Base-by-base conservation (phyloP, 2,329 filamentous ascomycete genomes). In the Geoglossum cookeanum region DNA sequence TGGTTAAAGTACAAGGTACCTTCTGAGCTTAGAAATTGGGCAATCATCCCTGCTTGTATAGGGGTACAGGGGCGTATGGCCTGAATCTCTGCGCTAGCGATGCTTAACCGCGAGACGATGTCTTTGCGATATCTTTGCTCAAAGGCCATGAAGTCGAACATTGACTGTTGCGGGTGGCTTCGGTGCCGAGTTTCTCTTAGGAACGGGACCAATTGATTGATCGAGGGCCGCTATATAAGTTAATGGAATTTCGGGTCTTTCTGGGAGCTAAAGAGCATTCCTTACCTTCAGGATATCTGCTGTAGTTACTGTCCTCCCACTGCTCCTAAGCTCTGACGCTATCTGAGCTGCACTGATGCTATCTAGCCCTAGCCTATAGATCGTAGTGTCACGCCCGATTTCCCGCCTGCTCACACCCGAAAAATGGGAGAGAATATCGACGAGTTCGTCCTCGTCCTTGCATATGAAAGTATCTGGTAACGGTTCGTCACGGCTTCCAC, bases 281-380 rank as follows among this genome's bases (percentile, higher is more conserved):
- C 62, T 59, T 64, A 70, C 74, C 63, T 85, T 81, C 57, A 96
- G 77, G 13, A 96, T 80, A 66, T 94, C 86, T 1, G 80, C 78
- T 0, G 85, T 81, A 1, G 80, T 79, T 0, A 89, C 68, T 1
- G 67, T 64, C 44, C 81, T 71, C 0, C 81, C 81, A 17, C 75
- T 64, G 44, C 74, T 77, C 17, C 84, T 79, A 15, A 96, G 72
- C 30, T 75, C 71, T 1, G 79, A 76, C 0, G 88, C 86, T 8
- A 95, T 74, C 64, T 95, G 89, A 15, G 80, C 75, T 0, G 88
- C 86, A 59, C 85, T 90, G 64, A 97, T 92, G 66, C 90, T 96
- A 68, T 96, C 90, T 3, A 96, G 72, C 0, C 91, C 91, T n/a
- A 95, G 78, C 58, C 85, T 81, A 63, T 91, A 94, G 54, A 97